Percentiles rank a stretch among this genome's conserved stretches.
Conservation (phyloP, 768 basidiomycete species). For the Podaxis sp. region DNA sequence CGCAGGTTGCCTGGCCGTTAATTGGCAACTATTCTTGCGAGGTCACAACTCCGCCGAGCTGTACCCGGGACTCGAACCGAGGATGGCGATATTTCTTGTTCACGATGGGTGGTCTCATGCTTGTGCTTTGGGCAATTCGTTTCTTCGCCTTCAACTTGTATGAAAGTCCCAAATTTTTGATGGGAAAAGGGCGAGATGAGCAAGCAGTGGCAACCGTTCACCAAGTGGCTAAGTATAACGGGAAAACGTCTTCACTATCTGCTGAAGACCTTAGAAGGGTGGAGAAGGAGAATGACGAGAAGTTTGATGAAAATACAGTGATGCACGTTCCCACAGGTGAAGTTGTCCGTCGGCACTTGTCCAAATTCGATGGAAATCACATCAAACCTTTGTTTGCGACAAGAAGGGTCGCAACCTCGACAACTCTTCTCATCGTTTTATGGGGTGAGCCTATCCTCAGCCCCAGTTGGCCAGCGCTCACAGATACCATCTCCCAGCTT, state of each 20-base stretch:
- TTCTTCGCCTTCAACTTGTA: slow-evolving; percentile 64
- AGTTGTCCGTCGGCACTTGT: slow-evolving; percentile 33
- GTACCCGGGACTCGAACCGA: slow-evolving; percentile 52
- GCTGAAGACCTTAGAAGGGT: slow-evolving; percentile 45
- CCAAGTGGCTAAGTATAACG: slow-evolving; percentile 61
- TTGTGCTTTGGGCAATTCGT: slow-evolving; percentile 50
- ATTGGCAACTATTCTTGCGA: slow-evolving; percentile 67
- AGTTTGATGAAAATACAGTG: slow-evolving; percentile 6
- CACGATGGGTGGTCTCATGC: slow-evolving; percentile 70
- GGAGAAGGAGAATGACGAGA: not conserved
- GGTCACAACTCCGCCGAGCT: slow-evolving; percentile 27
- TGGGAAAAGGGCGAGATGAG: slow-evolving; percentile 67
- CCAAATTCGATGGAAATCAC: slow-evolving; percentile 36
- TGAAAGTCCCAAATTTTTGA: slow-evolving; percentile 75
- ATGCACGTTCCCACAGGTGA: slow-evolving; percentile 5
- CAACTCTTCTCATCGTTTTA: slow-evolving; percentile 58
- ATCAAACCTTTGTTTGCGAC: slow-evolving; percentile 65
- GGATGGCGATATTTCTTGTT: slow-evolving; percentile 81
- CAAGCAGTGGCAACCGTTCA: slow-evolving; percentile 64
- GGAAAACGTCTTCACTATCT: slow-evolving; percentile 45
- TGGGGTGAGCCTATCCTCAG: slow-evolving; percentile 33
- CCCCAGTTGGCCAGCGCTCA: not conserved
- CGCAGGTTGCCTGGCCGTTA: slow-evolving; percentile 72
- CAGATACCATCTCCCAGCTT: slow-evolving; percentile 34
- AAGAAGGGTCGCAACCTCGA: slow-evolving; percentile 63